Base-by-base conservation (phyloP, 495 filamentous ascomycete species). In the Amniculicola lignicola region DNA sequence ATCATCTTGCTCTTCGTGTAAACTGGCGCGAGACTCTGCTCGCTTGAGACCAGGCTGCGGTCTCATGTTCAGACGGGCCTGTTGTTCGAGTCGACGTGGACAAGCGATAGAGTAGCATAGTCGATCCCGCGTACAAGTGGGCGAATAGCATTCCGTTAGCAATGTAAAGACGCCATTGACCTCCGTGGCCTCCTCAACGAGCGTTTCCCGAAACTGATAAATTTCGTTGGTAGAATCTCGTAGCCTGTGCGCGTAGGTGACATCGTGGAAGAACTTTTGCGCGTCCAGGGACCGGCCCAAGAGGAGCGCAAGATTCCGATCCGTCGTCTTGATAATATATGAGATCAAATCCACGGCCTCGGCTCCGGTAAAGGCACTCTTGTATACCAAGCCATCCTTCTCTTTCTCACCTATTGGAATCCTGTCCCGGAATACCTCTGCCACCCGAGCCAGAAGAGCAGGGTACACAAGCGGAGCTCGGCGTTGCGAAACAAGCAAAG, bases 181-280 rank as follows among this genome's bases (percentile, higher is more conserved):
- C 16, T 89, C 82, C 19, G 84, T 84, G 35, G 87, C 82, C 37
- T 96, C 92, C 59, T 97, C 92, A 67, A 89, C 82, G 64, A 96
- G 77, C 9, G 88, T 94, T 69, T 96, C 92, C 53, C 87, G 84
- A 70, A 99, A 99, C 67, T 96, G 91, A 70, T 96, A 99, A 60
- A 99, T 85, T 68, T 99, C 94, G 37, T 81, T 82, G 10, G 82
- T 75, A 5, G 90, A 92, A 73, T 99, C 94, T 63, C 94, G 84
- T 50, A 99, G 74, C 41, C 94, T 82, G 68, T 99, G 94, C 57
- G 95, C 91, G 70, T 99, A 99, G 3, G 91, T 96, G 35, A 97
- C 94, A 80, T 99, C 94, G 70, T 97, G 94, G 69, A 99, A 99
- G 70, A 97, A 96, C 70, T 97, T 99, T 71, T 99, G 94, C 36